Percentiles rank a stretch among this genome's conserved stretches.
Evolutionary conservation across 2,329 filamentous ascomycete genomes (phyloP).

Genomic region (Cadophora malorum): DNA sequence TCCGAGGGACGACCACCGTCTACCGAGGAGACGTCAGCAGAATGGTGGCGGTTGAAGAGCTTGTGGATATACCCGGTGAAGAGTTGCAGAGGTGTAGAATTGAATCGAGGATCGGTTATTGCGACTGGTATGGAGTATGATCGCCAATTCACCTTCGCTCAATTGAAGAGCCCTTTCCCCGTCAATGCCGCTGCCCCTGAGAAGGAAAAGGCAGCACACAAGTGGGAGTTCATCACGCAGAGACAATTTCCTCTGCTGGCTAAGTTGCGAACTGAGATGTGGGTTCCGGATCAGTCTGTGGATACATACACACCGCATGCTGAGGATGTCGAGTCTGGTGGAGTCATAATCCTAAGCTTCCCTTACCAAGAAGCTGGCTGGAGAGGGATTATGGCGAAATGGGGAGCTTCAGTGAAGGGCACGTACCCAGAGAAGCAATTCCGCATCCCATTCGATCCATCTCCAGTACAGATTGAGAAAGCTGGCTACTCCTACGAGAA

Average conservation of each 20-base stretch:
- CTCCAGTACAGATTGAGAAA: conserved; percentile 60
- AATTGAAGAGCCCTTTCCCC: conserved; percentile 60
- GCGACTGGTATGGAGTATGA: conserved; percentile 78
- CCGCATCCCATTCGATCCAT: conserved; percentile 69
- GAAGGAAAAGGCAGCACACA: conserved; percentile 51
- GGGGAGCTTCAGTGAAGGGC: conserved; percentile 57
- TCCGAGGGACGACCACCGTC: conserved; percentile 45
- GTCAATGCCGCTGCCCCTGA: conserved; percentile 47
- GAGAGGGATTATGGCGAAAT: conserved; percentile 53
- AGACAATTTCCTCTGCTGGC: conserved; percentile 74
- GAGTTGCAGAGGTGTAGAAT: conserved; percentile 78
- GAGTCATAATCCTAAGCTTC: conserved; percentile 72
- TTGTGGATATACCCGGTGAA: conserved; percentile 85
- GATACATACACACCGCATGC: conserved; percentile 55
- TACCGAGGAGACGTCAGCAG: conserved; percentile 45
- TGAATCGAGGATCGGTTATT: conserved; percentile 68
- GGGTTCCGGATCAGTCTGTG: conserved; percentile 69
- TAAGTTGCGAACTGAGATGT: conserved; percentile 70
- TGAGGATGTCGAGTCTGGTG: conserved; percentile 58
- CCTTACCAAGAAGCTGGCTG: conserved; percentile 61
- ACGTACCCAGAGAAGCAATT: conserved; percentile 68
- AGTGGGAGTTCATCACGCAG: conserved; percentile 76
- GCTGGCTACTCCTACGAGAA: conserved; percentile 64
- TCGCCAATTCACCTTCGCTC: conserved; percentile 82
- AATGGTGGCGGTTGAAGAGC: conserved; percentile 64